These are phyloP conservation scores for Trapa incisa DNA, from an alignment of 345 rosid genomes.

Conservation along the genomic window DNA sequence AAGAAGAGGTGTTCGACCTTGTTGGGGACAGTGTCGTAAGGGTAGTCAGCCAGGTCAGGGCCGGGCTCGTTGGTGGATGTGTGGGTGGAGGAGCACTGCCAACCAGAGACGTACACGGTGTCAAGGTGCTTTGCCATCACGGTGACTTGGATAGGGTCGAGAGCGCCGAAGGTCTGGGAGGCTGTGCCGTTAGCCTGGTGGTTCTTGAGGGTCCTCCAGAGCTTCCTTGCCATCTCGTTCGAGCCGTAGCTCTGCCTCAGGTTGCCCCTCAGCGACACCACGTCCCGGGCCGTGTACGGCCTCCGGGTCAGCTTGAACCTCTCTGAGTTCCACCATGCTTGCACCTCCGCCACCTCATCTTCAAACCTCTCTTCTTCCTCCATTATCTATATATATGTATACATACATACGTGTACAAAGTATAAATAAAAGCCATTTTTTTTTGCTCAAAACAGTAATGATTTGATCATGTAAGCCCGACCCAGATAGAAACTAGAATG, in stretches of 20 bases:
- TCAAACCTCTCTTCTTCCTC: too few species aligned
- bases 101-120: constrained; percentile 84
- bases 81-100: constrained; percentile 99
- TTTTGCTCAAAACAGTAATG: too few species aligned
- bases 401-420: too few species aligned
- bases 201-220: constrained; percentile 78
- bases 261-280: constrained; percentile 75
- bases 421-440: too few species aligned
- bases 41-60: constrained; percentile 96
- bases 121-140: constrained; percentile 96
- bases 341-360: too few species aligned
- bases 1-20: constrained; percentile 89
- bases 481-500: too few species aligned
- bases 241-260: constrained; percentile 73
- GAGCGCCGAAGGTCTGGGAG: constrained; percentile 87
- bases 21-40: constrained; percentile 88
- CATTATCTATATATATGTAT: too few species aligned
- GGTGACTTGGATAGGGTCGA: constrained; percentile 87
- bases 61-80: constrained; percentile 87
- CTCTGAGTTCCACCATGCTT: too few species aligned
- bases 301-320: too few species aligned
- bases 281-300: constrained; percentile 28
- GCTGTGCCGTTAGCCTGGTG: constrained; percentile 88
- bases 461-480: too few species aligned
- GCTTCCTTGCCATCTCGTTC: constrained; percentile 79